These are phyloP conservation scores for Xylaria acuta DNA, from an alignment of 495 filamentous ascomycete genomes.

Conservation along the genomic window DNA sequence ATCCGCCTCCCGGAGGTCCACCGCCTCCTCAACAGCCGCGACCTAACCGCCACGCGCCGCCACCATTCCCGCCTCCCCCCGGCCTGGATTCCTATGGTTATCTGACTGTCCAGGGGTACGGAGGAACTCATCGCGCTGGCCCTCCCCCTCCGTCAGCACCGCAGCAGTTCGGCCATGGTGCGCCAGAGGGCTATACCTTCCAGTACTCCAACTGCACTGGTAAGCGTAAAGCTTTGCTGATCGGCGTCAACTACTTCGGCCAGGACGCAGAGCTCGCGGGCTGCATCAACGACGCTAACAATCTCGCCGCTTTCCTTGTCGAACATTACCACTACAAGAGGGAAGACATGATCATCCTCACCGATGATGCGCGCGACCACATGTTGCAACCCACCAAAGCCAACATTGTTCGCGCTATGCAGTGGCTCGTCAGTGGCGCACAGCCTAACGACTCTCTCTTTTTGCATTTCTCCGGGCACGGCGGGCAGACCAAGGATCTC, in stretches of 20 bases:
- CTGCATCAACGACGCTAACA: constrained; percentile 96
- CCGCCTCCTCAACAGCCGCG: constrained; percentile 40
- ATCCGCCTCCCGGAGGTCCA: constrained; percentile 30
- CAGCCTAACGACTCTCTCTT: constrained; percentile 58
- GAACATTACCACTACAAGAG: constrained; percentile 70
- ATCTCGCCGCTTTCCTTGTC: constrained; percentile 84
- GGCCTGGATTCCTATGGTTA: constrained; percentile 49
- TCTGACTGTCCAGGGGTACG: constrained; percentile 38
- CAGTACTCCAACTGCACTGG: constrained; percentile 91
- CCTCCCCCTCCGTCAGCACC: constrained; percentile 54
- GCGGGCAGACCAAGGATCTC: constrained; percentile 52
- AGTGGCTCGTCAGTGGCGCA: constrained; percentile 54
- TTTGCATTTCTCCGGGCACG: constrained; percentile 67
- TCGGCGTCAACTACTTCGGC: constrained; percentile 94
- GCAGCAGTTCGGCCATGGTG: constrained; percentile 57
- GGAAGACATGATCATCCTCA: constrained; percentile 60
- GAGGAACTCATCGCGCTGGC: constrained; percentile 45
- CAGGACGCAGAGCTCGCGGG: constrained; percentile 84
- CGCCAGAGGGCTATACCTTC: constrained; percentile 62
- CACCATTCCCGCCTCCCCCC: constrained; percentile 41
- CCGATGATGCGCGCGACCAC: constrained; percentile 54
- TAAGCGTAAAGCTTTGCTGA: constrained; percentile 83
- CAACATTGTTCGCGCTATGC: constrained; percentile 57
- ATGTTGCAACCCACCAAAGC: constrained; percentile 53
- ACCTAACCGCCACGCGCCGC: constrained; percentile 42